Percentiles rank a stretch among this genome's conserved stretches.
Conservation (phyloP, 2,329 filamentous ascomycete species). For the Aspergillus floridensis region DNA sequence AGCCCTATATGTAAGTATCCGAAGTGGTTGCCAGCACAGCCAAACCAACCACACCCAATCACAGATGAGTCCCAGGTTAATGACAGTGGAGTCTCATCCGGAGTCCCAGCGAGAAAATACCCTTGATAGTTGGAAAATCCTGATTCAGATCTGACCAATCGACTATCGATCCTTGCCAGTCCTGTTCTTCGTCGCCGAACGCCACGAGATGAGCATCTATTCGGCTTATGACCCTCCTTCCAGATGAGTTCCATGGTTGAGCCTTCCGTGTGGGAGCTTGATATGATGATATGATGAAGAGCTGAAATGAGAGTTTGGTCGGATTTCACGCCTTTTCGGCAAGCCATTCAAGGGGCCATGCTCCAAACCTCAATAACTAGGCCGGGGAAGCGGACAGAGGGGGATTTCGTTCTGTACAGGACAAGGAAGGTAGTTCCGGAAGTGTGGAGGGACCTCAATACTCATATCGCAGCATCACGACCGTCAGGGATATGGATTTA, state of each 20-base stretch:
- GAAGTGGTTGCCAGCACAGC: slow-evolving; percentile 10
- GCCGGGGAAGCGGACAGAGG: neutral
- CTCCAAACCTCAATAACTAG: slow-evolving; percentile 12
- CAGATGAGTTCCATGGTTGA: neutral
- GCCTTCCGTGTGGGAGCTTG: slow-evolving; percentile 3
- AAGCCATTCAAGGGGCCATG: slow-evolving; percentile 5
- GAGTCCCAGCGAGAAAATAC: neutral
- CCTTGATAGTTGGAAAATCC: neutral
- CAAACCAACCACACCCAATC: slow-evolving; percentile 15
- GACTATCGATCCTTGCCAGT: neutral
- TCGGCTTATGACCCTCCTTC: neutral
- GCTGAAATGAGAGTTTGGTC: slow-evolving; percentile 3
- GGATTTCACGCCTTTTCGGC: slow-evolving; percentile 11
- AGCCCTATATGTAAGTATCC: slow-evolving; percentile 32
- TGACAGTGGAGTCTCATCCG: neutral
- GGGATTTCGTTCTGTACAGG: slow-evolving; percentile 9
- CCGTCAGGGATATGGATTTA: slow-evolving; percentile 7
- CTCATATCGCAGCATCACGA: slow-evolving; percentile 12
- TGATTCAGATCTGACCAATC: neutral
- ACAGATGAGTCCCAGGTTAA: neutral
- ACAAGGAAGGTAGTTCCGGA: slow-evolving; percentile 9
- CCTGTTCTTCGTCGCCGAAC: neutral
- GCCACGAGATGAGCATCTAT: neutral
- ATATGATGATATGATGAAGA: slow-evolving; percentile 6
- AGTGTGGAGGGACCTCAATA: slow-evolving; percentile 3